Evolutionary conservation across 1,139 yeast genomes (phyloP).

Genomic region (Scheffersomyces parashehatae): DNA sequence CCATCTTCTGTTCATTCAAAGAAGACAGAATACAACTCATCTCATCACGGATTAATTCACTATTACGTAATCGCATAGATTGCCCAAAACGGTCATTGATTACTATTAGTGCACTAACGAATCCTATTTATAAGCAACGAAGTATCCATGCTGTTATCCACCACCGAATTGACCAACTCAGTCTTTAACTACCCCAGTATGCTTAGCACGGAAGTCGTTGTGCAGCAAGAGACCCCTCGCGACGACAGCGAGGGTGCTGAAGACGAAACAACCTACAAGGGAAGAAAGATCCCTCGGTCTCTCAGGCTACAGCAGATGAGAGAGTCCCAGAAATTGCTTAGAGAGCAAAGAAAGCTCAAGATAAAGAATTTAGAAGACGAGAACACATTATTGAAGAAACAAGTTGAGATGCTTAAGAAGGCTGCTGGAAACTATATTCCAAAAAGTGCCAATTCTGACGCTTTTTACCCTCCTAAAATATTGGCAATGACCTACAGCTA

Average conservation of each 20-base stretch:
- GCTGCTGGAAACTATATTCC: background rate
- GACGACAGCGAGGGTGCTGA: slow-evolving; percentile 1
- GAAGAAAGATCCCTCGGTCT: slow-evolving; percentile 5
- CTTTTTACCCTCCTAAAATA: background rate
- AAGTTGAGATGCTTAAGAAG: background rate
- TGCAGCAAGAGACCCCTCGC: background rate
- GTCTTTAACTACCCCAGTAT: background rate
- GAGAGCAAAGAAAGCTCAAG: slow-evolving; percentile 7
- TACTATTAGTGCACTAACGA: too few relatives aligned
- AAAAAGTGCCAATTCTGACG: background rate
- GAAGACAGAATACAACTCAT: too few relatives aligned
- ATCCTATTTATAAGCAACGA: too few relatives aligned
- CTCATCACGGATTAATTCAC: too few relatives aligned
- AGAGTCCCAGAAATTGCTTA: slow-evolving; percentile 7
- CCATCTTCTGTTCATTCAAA: too few relatives aligned
- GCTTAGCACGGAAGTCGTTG: background rate
- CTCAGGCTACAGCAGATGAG: slow-evolving; percentile 8
- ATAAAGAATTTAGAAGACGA: slow-evolving; percentile 6
- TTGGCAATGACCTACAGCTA: background rate
- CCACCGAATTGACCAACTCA: background rate
- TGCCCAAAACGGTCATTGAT: too few relatives aligned
- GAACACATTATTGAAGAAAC: slow-evolving; percentile 2
- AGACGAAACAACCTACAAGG: slow-evolving; percentile 4
- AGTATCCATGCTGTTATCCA: background rate
- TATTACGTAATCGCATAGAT: too few relatives aligned